Percentiles rank a stretch among this genome's conserved stretches.
These are phyloP conservation scores for Eryngium alpinum DNA, from an alignment of 140 eudicot species.

Conservation along the genomic window DNA sequence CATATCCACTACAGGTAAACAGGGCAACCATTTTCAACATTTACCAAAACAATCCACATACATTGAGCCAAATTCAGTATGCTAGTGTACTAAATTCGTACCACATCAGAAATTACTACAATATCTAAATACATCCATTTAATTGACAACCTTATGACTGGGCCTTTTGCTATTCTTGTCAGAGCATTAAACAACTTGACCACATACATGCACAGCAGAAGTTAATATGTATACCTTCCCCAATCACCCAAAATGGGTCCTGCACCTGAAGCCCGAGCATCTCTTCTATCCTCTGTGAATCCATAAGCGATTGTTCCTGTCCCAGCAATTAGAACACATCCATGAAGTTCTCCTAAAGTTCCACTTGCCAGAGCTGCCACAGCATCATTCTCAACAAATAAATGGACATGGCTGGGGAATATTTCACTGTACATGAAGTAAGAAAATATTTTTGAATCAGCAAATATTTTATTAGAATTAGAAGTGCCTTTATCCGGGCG, in stretches of 20 bases:
- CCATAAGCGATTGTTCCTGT: slow-evolving; percentile 97
- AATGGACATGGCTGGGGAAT: slow-evolving; percentile 59
- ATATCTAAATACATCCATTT: background rate
- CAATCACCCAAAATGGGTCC: slow-evolving; percentile 95
- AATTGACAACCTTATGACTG: background rate
- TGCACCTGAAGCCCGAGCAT: slow-evolving; percentile 97
- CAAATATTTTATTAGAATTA: background rate
- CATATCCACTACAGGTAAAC: slow-evolving; percentile 68
- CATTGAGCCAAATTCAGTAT: background rate
- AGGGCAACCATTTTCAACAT: slow-evolving; percentile 14
- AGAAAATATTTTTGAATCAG: background rate
- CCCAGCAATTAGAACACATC: slow-evolving; percentile 92
- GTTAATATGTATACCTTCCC: slow-evolving; percentile 68
- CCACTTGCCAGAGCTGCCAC: slow-evolving; percentile 99
- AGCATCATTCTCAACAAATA: slow-evolving; percentile 90
- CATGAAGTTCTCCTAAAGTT: slow-evolving; percentile 98
- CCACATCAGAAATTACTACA: background rate
- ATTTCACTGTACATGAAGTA: slow-evolving; percentile 45
- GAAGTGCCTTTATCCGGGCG: background rate
- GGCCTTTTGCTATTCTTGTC: background rate
- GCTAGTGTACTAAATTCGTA: background rate
- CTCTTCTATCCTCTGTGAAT: slow-evolving; percentile 77
- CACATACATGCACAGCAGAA: background rate
- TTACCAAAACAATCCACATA: slow-evolving; percentile 13
- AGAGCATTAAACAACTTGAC: background rate